Percentiles rank a stretch among this genome's conserved stretches.
Conservation (phyloP, 2,329 filamentous ascomycete species). For the Dactylellina cionopaga region DNA sequence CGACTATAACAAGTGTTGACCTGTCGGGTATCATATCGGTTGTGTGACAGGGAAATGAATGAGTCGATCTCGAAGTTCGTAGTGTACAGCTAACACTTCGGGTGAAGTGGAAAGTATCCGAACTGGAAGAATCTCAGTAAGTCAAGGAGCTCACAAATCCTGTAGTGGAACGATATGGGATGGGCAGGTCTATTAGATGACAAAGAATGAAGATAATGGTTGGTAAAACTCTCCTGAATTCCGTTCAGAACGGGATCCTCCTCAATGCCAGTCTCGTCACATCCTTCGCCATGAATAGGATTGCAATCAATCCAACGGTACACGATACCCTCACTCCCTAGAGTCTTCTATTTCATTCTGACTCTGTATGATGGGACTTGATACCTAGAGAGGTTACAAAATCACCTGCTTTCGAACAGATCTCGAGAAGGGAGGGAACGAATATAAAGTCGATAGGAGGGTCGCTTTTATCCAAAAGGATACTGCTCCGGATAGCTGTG, state of each 20-base stretch:
- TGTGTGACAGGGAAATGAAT: too few species aligned
- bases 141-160: too few species aligned
- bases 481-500: neutral
- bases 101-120: too few species aligned
- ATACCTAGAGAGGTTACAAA: slow-evolving; percentile 12
- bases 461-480: neutral
- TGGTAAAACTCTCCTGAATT: slow-evolving; percentile 25
- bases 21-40: too few species aligned
- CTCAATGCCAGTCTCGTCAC: neutral
- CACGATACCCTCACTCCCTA: neutral
- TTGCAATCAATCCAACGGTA: slow-evolving; percentile 33
- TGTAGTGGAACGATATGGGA: slow-evolving; percentile 19
- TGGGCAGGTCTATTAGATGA: slow-evolving; percentile 1
- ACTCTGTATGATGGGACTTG: neutral
- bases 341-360: neutral
- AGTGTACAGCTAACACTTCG: too few species aligned
- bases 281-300: slow-evolving; percentile 14
- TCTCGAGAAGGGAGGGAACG: neutral
- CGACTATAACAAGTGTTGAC: too few species aligned
- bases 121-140: too few species aligned
- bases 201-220: slow-evolving; percentile 3
- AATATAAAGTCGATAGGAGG: neutral
- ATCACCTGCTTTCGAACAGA: slow-evolving; percentile 16
- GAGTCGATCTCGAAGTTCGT: too few species aligned
- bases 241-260: slow-evolving; percentile 29